Evolutionary conservation across 139 green algal genomes (phyloP).

Genomic region (Chlorella sorokiniana): DNA sequence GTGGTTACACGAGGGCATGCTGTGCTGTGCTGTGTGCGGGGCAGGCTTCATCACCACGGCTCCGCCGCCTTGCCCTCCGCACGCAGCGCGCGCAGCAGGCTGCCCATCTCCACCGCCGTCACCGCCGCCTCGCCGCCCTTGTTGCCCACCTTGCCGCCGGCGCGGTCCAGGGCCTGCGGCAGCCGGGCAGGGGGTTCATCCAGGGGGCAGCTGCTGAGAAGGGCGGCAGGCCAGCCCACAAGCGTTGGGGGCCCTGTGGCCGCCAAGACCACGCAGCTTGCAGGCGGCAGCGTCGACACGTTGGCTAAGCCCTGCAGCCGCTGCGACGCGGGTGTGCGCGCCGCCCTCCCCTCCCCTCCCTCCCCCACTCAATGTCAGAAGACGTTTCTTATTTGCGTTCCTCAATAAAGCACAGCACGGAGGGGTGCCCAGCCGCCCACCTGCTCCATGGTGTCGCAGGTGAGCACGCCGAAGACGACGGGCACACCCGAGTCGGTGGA

Average conservation of each 20-base stretch:
- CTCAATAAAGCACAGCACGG: neutral
- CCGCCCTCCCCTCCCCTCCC: too few relatives aligned
- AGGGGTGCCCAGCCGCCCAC: slow-evolving; percentile 25
- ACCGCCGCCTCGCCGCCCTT: slow-evolving; percentile 91
- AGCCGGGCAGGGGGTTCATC: neutral
- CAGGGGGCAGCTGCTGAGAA: neutral
- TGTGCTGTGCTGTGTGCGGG: neutral
- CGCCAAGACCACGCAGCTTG: too few relatives aligned
- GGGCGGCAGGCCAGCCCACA: too few relatives aligned
- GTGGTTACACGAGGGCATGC: neutral
- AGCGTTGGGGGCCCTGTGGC: too few relatives aligned
- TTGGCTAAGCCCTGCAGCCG: too few relatives aligned
- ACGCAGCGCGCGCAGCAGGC: slow-evolving; percentile 66
- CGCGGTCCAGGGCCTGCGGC: slow-evolving; percentile 88
- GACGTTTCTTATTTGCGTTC: too few relatives aligned
- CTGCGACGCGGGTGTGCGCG: too few relatives aligned
- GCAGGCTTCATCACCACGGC: slow-evolving; percentile 38
- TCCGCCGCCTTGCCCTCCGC: slow-evolving; percentile 57
- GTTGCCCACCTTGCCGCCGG: slow-evolving; percentile 96
- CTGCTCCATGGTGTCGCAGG: slow-evolving; percentile 93
- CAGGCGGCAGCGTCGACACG: too few relatives aligned
- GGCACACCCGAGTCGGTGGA: slow-evolving; percentile 79
- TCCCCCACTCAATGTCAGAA: too few relatives aligned
- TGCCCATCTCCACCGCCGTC: slow-evolving; percentile 89
- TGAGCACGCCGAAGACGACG: slow-evolving; percentile 95